Evolutionary conservation across 495 filamentous ascomycete genomes (phyloP), one percentile per base, ranked within the genome.

Genomic region (Hyphodiscus hymeniophilus): DNA sequence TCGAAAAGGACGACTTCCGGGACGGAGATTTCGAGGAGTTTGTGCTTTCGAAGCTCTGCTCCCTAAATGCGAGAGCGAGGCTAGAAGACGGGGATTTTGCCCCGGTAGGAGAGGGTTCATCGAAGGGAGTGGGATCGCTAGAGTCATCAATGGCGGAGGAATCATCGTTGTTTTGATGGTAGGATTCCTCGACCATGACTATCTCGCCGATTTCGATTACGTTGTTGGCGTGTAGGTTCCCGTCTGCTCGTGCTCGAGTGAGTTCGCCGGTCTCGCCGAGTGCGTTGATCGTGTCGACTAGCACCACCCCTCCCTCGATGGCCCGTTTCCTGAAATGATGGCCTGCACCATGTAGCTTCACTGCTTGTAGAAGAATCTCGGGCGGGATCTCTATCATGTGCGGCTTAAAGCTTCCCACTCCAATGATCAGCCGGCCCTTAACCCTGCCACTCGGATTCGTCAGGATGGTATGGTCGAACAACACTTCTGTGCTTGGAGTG

Each of bases 231-330:
- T 68, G 65, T 23, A 97, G 64, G 0, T 76, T 85, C 26, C 26
- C 26, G 10, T 28, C 26, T 28, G 26, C 26, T 28, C 26, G 26
- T 0, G 87, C 87, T 56, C 87, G 79, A 22, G 91, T 83, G 44
- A 98, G 68, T 69, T 98, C 92, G 4, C 92, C 92, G 0, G 91
- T 85, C 59, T 96, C 89, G 56, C 81, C 79, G 51, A 96, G 56
- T 45, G 86, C 88, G 3, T 80, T 84, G 15, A 85, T 79, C 26
- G 81, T 87, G 60, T 97, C 91, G 10, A 96, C 91, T 3, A 95
- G 70, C 24, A 92, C 70, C 1, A 84, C 82, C 0, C 86, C 87
- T 15, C 87, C 85, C 52, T 81, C 74, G 17, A 69, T 65, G 7
- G 84, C 79, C 45, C 87, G 82, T 56, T 80, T 81, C 60, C 89